phyloP scores from a whole-genome alignment of 2,329 filamentous ascomycete genomes.

The Colletotrichum liaoningense region DNA sequence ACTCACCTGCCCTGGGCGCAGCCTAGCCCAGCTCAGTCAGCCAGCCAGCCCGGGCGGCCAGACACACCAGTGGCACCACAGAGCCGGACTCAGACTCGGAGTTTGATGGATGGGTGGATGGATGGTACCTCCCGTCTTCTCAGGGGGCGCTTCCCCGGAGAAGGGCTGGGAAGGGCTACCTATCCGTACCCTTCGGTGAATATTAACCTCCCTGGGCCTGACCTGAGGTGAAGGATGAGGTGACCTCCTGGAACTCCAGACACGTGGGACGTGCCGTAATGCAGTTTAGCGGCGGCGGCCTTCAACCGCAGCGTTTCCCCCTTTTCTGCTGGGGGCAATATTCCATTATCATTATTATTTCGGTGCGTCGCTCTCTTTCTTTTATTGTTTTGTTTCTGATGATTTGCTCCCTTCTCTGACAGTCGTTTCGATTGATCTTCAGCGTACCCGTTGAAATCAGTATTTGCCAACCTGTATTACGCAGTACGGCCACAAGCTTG shows the following conservation, averaged over 20 bases:
- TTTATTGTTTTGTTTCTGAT: neutral
- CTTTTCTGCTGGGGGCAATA: neutral
- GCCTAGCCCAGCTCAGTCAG: conserved; percentile 15
- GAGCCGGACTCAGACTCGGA: conserved; percentile 1
- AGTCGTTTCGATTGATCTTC: neutral
- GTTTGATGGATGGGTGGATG: conserved; percentile 7
- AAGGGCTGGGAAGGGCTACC: neutral
- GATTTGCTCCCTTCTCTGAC: neutral
- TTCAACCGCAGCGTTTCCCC: conserved; percentile 22
- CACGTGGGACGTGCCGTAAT: conserved; percentile 32
- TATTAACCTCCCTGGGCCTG: conserved; percentile 3
- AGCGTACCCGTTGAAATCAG: neutral
- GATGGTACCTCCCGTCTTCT: conserved; percentile 20
- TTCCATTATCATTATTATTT: conserved; percentile 1
- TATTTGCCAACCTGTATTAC: neutral
- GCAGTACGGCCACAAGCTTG: neutral
- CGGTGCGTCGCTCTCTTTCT: neutral
- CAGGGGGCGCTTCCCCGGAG: conserved; percentile 21
- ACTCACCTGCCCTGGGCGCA: conserved; percentile 19
- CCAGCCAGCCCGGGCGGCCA: conserved; percentile 13
- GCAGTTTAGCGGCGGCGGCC: conserved; percentile 28
- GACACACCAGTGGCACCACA: conserved; percentile 5
- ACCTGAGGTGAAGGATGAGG: neutral
- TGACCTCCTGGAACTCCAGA: conserved; percentile 17
- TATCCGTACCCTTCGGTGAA: conserved; percentile 28